Evolutionary conservation across 768 basidiomycete genomes (phyloP), one percentile per base, ranked within the genome.

Genomic region (Agaricus sinodeliciosus): DNA sequence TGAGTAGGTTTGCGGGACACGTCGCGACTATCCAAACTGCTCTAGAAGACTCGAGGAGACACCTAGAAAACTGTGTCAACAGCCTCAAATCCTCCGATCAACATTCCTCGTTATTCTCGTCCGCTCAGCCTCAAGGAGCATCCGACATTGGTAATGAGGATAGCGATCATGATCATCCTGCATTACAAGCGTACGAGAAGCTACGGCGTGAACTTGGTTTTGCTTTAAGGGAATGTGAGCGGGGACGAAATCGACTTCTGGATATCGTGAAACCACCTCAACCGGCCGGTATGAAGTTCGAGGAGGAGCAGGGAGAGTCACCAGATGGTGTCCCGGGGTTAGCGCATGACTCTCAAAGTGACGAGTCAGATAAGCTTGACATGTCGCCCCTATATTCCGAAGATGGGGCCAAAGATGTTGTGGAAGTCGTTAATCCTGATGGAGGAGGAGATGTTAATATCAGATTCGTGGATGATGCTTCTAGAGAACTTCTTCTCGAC

Each of bases 211-310:
- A 91, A 60, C 75, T 93, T 7, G 90, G 90, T 7, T 66, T 85
- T 19, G 90, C 88, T 0, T 67, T 92, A 27, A 71, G 89, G 6
- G 90, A 92, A 60, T 92, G 88, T 62, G 90, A 92, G 65, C 78
- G 90, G 7, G 90, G 90, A 0, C 72, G 85, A 15, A 84, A 81
- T 37, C 76, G 77, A 15, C 69, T 92, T 28, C 58, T 84, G 1
- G 77, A 80, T 46, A 67, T 85, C 49, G 65, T 88, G 3, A 63
- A 72, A n/a, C 81, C 82, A 0, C 67, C 70, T 3, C 58, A 60
- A 15, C 63, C 37, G 12, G 59, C 57, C 50, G 65, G 41, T 27
- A 63, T 55, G 28, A 70, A 71, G 4, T 19, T 50, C 22, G 43
- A 53, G 16, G 51, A 26, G 7, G 65, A 68, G 4, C 72, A 70